Base-by-base conservation (phyloP, 1,139 yeast genomes). In the Diutina sp. region DNA sequence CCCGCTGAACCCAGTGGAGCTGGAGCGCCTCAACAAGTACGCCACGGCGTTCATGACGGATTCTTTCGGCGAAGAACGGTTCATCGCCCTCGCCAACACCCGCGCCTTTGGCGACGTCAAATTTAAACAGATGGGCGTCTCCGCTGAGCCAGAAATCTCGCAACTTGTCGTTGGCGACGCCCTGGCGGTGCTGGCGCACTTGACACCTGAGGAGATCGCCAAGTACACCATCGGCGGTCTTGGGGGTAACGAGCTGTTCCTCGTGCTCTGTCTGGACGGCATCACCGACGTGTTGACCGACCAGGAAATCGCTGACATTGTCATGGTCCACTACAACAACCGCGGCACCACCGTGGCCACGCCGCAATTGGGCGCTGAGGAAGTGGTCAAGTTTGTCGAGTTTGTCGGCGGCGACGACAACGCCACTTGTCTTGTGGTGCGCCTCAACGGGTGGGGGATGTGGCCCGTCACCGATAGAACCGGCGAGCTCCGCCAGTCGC, bases 361-460 rank as follows among this genome's bases (percentile, higher is more conserved):
- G 0, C 97, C 98, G 0, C 97, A 89, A 64, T 78, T 73, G 56
- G 87, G 96, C 54, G 93, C 97, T 0, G 84, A 82, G 60, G 97
- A 91, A 67, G 87, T 93, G 29, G 81, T 91, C 18, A 80, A 83
- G 62, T 93, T 85, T 66, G 87, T 91, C 16, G 93, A 87, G 65
- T 88, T 88, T 55, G 79, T 91, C 12, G 97, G 96, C 9, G 95
- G 96, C 3, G 93, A 89, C 64, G 99, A 93, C 68, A 93, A 93
- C 70, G 95, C 98, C 12, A 90, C 97, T 0, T 90, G 97, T 66
- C 65, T 87, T 61, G 90, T 93, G 12, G 71, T 93, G 3, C 74
- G 96, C 58, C 72, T 93, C 58, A 78, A 80, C 51, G 97, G 97
- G 7, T 93, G 99, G 99, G 97, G 96, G 12, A 79, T 82, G 57